Evolutionary conservation across 805 yeast species (phyloP).

Genomic region (Kodamaea jinghongensis): DNA sequence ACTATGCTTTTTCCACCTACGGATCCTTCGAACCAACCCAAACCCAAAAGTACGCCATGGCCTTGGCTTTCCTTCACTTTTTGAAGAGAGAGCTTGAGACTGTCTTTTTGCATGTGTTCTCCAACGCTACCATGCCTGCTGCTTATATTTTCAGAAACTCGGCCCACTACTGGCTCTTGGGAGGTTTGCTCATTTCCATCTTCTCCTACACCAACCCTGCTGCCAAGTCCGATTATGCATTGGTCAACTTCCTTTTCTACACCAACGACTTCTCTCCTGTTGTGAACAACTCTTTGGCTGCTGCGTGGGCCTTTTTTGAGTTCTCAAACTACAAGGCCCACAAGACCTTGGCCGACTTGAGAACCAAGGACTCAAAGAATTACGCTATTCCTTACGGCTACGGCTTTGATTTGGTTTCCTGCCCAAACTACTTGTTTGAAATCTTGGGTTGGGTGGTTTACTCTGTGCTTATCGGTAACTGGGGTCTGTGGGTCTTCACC

Average conservation of each 20-base stretch:
- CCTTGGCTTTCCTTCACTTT: conserved; percentile 69
- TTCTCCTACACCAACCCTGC: conserved; percentile 42
- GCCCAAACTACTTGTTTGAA: conserved; percentile 95
- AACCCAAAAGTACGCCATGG: conserved; percentile 54
- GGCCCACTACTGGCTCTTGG: conserved; percentile 88
- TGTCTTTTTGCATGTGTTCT: conserved; percentile 76
- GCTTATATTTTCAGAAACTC: conserved; percentile 85
- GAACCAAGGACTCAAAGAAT: conserved; percentile 50
- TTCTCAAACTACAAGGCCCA: conserved; percentile 73
- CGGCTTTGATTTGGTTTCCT: conserved; percentile 75
- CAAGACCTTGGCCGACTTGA: conserved; percentile 55
- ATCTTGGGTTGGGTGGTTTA: conserved; percentile 68
- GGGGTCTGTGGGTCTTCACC: conserved; percentile 72
- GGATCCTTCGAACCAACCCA: conserved; percentile 42
- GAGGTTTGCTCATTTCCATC: conserved; percentile 59
- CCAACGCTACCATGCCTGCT: conserved; percentile 89
- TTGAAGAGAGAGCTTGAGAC: conserved; percentile 89
- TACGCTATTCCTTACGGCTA: conserved; percentile 80
- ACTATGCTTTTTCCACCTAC: conserved; percentile 36
- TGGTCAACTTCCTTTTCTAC: conserved; percentile 39
- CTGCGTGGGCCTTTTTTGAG: conserved; percentile 59
- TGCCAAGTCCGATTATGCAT: conserved; percentile 15
- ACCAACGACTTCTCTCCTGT: conserved; percentile 39
- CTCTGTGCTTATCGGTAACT: conserved; percentile 70
- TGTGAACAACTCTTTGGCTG: conserved; percentile 33